Conservation (phyloP, 306 rosid genomes). For the Prunus kanzakura region DNA sequence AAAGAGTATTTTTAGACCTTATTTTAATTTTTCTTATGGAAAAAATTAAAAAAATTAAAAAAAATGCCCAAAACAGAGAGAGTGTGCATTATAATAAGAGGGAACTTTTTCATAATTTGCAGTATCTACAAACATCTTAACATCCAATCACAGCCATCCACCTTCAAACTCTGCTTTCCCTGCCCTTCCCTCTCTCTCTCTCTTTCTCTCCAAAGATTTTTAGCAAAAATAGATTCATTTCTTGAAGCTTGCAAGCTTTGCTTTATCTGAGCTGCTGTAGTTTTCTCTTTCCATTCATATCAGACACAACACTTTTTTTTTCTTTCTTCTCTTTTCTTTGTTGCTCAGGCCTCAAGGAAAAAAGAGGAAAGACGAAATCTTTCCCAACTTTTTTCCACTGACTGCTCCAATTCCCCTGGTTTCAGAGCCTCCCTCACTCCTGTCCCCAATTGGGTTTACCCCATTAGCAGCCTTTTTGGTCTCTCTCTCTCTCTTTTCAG, state of each 20-base stretch:
- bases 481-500: constrained; percentile 1
- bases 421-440: constrained; percentile 25
- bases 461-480: constrained; percentile 18
- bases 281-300: constrained; percentile 30
- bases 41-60: neutral
- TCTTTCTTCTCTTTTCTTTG: constrained; percentile 31
- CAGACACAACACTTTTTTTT: neutral
- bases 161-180: constrained; percentile 35
- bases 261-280: constrained; percentile 30
- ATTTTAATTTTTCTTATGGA: neutral
- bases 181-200: neutral
- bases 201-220: constrained; percentile 23
- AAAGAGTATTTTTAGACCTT: neutral
- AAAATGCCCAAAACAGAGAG: neutral
- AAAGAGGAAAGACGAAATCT: constrained; percentile 35
- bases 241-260: constrained; percentile 41
- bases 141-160: constrained; percentile 68
- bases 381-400: constrained; percentile 11
- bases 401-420: constrained; percentile 19
- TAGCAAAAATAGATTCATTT: constrained; percentile 44
- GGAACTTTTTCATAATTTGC: constrained; percentile 47
- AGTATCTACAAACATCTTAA: constrained; percentile 53
- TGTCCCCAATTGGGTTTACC: constrained; percentile 34
- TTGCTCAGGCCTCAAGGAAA: constrained; percentile 38
- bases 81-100: constrained; percentile 36